phyloP scores from a whole-genome alignment of 73 alveolate genomes.

The Paramecium caudatum region DNA sequence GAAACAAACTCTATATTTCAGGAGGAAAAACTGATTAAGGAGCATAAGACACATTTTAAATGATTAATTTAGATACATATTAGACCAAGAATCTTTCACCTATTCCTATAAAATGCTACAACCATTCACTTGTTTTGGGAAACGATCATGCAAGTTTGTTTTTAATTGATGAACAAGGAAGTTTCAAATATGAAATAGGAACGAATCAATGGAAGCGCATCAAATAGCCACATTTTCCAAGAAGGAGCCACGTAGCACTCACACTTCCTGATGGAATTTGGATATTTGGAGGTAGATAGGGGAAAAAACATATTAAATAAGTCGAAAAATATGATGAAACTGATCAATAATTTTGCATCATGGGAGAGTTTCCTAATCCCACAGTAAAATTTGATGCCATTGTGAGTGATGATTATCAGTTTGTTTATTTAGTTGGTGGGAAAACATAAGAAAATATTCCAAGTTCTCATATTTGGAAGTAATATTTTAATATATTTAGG shows the following conservation, averaged over 20 bases:
- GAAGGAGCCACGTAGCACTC: constrained; percentile 9
- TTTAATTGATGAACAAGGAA: constrained; percentile 18
- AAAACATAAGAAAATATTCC: constrained; percentile 49
- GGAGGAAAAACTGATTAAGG: constrained; percentile 68
- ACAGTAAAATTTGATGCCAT: constrained; percentile 43
- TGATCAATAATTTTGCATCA: constrained; percentile 1
- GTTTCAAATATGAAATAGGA: constrained; percentile 56
- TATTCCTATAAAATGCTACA: constrained; percentile 32
- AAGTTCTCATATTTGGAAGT: constrained; percentile 57
- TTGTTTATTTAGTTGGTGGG: constrained; percentile 60
- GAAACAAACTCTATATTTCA: constrained; percentile 50
- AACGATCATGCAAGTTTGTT: constrained; percentile 9
- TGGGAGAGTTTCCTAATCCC: constrained; percentile 55
- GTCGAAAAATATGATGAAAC: constrained; percentile 59
- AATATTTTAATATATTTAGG: not conserved
- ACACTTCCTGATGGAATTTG: constrained; percentile 67
- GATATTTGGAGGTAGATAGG: constrained; percentile 60
- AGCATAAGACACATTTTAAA: not conserved
- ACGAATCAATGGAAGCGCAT: not conserved
- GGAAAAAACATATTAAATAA: constrained; percentile 34
- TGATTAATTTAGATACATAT: constrained; percentile 32
- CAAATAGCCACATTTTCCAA: constrained; percentile 26
- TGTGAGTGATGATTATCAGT: constrained; percentile 52
- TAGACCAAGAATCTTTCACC: not conserved
- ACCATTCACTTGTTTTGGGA: constrained; percentile 5